A percentile compares a stretch with the other conserved stretches of the same genome.
These are phyloP conservation scores for Senecio squalidus DNA, from an alignment of 140 eudicot species.

Conservation along the genomic window DNA sequence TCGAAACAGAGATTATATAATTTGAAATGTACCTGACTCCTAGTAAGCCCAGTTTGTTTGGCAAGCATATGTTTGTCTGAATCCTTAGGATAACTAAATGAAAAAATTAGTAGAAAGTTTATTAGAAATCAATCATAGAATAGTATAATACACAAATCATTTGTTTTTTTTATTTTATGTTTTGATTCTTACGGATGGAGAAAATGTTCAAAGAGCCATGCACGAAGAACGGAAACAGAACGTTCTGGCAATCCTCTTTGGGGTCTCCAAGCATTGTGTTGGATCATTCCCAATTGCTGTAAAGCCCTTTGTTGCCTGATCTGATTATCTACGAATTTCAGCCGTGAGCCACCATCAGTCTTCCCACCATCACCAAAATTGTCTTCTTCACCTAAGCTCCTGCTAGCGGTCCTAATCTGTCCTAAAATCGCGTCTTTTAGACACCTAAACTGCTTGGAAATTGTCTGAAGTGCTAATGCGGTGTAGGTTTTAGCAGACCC, in stretches of 20 bases:
- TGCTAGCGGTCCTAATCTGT: constrained; percentile 54
- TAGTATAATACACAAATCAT: not conserved
- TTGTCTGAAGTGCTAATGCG: constrained; percentile 71
- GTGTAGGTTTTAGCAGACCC: constrained; percentile 89
- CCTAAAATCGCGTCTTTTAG: constrained; percentile 67
- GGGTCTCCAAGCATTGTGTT: constrained; percentile 94
- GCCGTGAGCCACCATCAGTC: constrained; percentile 49
- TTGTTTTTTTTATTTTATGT: not conserved
- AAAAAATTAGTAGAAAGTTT: not conserved
- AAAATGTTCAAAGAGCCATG: constrained; percentile 93
- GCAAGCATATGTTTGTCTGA: constrained; percentile 88
- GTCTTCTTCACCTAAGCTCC: constrained; percentile 68
- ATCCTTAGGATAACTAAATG: constrained; percentile 78
- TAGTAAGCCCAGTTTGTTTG: constrained; percentile 82
- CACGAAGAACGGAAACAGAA: constrained; percentile 92
- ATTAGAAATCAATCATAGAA: not conserved
- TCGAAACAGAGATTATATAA: not conserved
- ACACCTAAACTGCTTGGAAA: constrained; percentile 84
- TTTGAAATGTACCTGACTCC: constrained; percentile 59
- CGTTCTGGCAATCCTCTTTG: constrained; percentile 93
- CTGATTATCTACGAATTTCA: constrained; percentile 75
- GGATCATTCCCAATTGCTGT: constrained; percentile 87
- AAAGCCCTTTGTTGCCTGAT: constrained; percentile 74
- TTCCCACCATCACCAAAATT: constrained; percentile 25
- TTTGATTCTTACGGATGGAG: constrained; percentile 72